Evolutionary conservation across 345 rosid species (phyloP).

Genomic region (Salix arbutifolia): DNA sequence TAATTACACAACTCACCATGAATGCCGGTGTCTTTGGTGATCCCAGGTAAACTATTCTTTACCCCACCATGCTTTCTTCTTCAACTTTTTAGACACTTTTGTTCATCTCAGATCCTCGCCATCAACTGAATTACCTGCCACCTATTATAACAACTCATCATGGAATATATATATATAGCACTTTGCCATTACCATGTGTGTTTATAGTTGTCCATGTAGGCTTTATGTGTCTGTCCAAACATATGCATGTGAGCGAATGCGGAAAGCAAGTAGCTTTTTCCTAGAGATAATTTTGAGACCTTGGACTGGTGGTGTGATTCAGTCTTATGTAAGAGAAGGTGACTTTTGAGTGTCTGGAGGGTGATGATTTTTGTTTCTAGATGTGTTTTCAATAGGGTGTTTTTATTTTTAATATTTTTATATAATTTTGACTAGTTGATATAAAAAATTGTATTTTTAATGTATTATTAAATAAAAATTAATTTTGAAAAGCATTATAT

Average conservation of each 20-base stretch:
- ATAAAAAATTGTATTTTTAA: too few relatives aligned
- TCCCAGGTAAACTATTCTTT: constrained; percentile 44
- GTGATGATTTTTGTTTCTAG: too few relatives aligned
- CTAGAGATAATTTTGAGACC: background rate
- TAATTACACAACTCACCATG: constrained; percentile 60
- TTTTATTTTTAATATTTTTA: too few relatives aligned
- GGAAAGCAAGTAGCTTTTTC: background rate
- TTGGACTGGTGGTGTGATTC: background rate
- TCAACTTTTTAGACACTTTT: background rate
- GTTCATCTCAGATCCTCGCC: background rate
- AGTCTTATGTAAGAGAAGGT: background rate
- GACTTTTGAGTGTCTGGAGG: background rate
- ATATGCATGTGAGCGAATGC: background rate
- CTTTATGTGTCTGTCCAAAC: background rate
- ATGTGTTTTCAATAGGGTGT: too few relatives aligned
- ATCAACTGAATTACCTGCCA: constrained; percentile 14
- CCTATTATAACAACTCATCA: background rate
- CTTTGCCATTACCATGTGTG: background rate
- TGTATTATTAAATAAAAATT: too few relatives aligned
- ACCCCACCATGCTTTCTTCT: background rate
- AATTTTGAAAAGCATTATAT: too few relatives aligned
- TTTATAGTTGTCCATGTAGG: background rate
- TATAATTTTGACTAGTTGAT: too few relatives aligned
- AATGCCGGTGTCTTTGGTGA: constrained; percentile 78
- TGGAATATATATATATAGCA: too few relatives aligned